These are phyloP conservation scores for Trichoderma brevicompactum DNA, from an alignment of 2,329 filamentous ascomycete species.

Conservation along the genomic window DNA sequence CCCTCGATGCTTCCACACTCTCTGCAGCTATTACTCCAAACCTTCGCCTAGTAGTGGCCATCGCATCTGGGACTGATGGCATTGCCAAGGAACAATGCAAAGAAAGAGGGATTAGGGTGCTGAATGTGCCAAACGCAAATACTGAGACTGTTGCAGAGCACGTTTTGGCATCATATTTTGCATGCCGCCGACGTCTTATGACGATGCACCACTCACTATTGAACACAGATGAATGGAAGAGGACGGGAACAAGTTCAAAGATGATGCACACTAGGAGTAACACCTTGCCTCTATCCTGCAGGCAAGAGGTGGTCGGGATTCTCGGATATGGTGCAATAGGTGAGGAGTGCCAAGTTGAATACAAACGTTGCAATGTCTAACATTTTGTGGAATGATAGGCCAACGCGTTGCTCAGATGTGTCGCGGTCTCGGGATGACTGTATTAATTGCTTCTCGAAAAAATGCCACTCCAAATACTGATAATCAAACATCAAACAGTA, in stretches of 20 bases:
- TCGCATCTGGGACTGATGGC: conserved; percentile 4
- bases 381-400: not conserved
- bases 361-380: not conserved
- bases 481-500: not conserved
- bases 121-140: not conserved
- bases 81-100: conserved; percentile 1
- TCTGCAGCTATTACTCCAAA: conserved; percentile 3
- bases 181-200: conserved; percentile 4
- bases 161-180: not conserved
- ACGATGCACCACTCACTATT: conserved; percentile 7
- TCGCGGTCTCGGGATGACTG: conserved; percentile 13
- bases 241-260: not conserved
- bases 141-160: conserved; percentile 8
- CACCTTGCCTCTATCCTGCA: not conserved
- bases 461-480: not conserved
- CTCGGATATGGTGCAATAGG: conserved; percentile 9
- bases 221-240: conserved; percentile 1
- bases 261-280: not conserved
- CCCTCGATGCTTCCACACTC: conserved; percentile 1
- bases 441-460: conserved; percentile 9
- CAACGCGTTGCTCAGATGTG: conserved; percentile 2
- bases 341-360: not conserved
- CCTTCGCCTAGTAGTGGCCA: not conserved
- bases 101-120: not conserved
- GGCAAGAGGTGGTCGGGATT: not conserved